Percentiles rank a stretch among this genome's conserved stretches.
Conservation (phyloP, 768 basidiomycete genomes). For the Mycena floridula region DNA sequence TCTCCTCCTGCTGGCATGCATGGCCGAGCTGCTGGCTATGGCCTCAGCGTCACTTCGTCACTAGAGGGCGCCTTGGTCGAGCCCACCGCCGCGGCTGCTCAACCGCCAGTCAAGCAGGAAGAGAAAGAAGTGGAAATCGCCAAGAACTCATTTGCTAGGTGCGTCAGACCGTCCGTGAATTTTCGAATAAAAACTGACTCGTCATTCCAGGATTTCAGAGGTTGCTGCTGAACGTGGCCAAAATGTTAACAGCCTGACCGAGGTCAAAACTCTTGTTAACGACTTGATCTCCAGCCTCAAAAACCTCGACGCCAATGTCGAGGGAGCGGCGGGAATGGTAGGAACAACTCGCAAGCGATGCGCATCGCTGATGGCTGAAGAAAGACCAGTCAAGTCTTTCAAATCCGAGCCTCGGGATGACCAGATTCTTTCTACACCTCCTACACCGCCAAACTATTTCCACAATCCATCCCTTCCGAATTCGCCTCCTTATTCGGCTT, state of each 20-base stretch:
- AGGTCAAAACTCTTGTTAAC: not conserved
- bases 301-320: not conserved
- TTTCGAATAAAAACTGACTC: too few species aligned
- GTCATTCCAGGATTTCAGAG: not conserved
- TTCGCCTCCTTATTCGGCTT: too few species aligned
- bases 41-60: conserved; percentile 33
- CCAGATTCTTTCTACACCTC: conserved; percentile 6
- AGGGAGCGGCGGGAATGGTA: not conserved
- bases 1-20: conserved; percentile 30
- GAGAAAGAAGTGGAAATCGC: not conserved
- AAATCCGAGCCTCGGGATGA: conserved; percentile 46
- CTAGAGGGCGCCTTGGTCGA: conserved; percentile 40
- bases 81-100: conserved; percentile 17
- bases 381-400: conserved; percentile 36
- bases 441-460: too few species aligned
- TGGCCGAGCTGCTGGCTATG: conserved; percentile 31
- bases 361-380: conserved; percentile 36
- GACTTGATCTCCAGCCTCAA: not conserved
- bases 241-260: not conserved
- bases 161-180: too few species aligned
- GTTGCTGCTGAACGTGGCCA: not conserved
- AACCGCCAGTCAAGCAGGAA: not conserved
- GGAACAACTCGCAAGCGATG: conserved; percentile 31
- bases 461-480: too few species aligned
- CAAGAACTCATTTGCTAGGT: not conserved